Percentiles rank a stretch among this genome's conserved stretches.
Conservation (phyloP, 106 monocot genomes). For the Dactylorhiza incarnata region DNA sequence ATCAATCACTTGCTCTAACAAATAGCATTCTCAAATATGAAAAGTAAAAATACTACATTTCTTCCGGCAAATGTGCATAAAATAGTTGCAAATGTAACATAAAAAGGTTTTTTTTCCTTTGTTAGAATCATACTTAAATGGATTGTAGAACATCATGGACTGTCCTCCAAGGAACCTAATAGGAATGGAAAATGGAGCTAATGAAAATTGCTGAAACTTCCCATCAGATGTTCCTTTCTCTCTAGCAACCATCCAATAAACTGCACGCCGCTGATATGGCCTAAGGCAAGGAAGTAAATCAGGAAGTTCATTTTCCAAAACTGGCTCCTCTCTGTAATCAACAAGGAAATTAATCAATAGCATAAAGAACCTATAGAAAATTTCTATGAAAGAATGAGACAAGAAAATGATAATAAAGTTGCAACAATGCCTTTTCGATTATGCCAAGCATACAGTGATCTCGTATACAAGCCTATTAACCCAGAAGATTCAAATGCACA, state of each 20-base stretch:
- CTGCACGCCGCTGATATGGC: slow-evolving; percentile 85
- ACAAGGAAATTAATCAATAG: background rate
- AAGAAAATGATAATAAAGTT: background rate
- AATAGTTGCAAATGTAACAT: background rate
- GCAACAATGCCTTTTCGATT: background rate
- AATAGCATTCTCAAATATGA: background rate
- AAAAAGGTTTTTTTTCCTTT: slow-evolving; percentile 1
- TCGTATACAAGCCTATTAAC: slow-evolving; percentile 2
- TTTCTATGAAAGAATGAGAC: background rate
- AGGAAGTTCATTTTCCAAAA: slow-evolving; percentile 57
- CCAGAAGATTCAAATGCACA: background rate
- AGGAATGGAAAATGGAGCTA: slow-evolving; percentile 63
- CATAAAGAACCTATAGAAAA: background rate
- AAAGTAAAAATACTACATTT: background rate
- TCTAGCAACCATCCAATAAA: slow-evolving; percentile 91
- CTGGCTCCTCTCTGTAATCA: slow-evolving; percentile 56
- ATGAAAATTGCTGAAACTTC: slow-evolving; percentile 13
- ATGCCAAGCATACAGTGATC: background rate
- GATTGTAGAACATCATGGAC: slow-evolving; percentile 84
- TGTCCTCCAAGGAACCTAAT: slow-evolving; percentile 46
- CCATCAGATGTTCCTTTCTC: slow-evolving; percentile 41
- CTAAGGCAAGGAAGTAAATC: slow-evolving; percentile 73
- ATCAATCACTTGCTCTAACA: background rate
- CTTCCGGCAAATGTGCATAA: background rate
- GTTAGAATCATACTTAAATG: slow-evolving; percentile 63